Conservation (phyloP, 805 yeast genomes). For the Starmerella cellae region DNA sequence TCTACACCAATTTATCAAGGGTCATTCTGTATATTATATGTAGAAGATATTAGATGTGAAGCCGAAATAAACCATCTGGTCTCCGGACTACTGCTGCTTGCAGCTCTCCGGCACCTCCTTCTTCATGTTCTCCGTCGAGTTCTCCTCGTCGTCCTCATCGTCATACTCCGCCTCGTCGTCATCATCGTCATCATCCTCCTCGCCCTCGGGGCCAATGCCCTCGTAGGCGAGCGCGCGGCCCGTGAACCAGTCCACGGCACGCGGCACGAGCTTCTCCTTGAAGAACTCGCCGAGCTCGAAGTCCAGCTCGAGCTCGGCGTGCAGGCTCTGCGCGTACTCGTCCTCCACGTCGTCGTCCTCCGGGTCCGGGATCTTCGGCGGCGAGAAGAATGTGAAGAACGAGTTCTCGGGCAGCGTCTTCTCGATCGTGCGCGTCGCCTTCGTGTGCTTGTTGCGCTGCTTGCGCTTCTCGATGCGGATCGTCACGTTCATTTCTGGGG, state of each 20-base stretch:
- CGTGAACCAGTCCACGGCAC: conserved; percentile 97
- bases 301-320: conserved; percentile 75
- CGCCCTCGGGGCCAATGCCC: conserved; percentile 44
- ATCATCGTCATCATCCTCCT: conserved; percentile 48
- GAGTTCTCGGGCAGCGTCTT: conserved; percentile 89
- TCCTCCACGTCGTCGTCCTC: conserved; percentile 41
- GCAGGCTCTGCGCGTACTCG: conserved; percentile 60
- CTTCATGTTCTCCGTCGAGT: conserved; percentile 18
- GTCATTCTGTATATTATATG: too few species aligned
- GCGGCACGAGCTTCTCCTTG: conserved; percentile 88
- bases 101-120: conserved; percentile 48
- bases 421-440: conserved; percentile 91
- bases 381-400: conserved; percentile 89
- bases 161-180: conserved; percentile 51
- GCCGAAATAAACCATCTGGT: too few species aligned
- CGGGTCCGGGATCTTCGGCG: conserved; percentile 66
- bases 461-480: conserved; percentile 82
- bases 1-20: too few species aligned
- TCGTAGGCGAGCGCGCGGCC: conserved; percentile 85
- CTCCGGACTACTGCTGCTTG: conserved; percentile 34
- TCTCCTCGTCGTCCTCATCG: conserved; percentile 34
- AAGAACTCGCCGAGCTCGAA: conserved; percentile 93
- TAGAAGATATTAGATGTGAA: too few species aligned
- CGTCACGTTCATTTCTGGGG: conserved; percentile 71
- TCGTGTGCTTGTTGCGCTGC: conserved; percentile 91